These are phyloP conservation scores for Neurospora hispaniola DNA, from an alignment of 495 filamentous ascomycete genomes.

Conservation along the genomic window DNA sequence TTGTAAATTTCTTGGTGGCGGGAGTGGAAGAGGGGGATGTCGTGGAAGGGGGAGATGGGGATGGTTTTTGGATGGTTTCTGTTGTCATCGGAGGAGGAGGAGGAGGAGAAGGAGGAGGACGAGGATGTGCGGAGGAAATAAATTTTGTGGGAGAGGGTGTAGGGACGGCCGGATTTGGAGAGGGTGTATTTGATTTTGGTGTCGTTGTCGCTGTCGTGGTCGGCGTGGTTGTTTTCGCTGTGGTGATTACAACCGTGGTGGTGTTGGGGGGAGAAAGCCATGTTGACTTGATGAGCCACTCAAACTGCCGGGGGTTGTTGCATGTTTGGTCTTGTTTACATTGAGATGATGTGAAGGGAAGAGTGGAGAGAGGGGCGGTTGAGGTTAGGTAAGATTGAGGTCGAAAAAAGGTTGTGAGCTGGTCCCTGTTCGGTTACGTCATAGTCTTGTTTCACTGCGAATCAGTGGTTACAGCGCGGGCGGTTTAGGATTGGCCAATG, in stretches of 20 bases:
- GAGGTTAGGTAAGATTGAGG: background rate
- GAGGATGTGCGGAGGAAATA: background rate
- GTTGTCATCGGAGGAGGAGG: no score
- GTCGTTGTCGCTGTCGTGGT: background rate
- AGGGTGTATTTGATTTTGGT: background rate
- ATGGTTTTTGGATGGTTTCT: background rate
- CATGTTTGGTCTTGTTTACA: background rate
- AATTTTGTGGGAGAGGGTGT: background rate
- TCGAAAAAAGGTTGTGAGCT: background rate
- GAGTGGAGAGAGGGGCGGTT: background rate
- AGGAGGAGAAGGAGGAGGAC: no score
- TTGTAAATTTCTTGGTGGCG: slow-evolving; percentile 7
- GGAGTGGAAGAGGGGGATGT: background rate
- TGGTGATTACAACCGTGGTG: background rate
- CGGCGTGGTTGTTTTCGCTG: background rate
- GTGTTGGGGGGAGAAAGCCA: background rate
- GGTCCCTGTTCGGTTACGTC: background rate
- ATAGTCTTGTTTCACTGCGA: background rate
- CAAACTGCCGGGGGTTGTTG: background rate
- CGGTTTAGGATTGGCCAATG: background rate
- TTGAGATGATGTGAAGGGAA: background rate
- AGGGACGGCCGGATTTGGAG: background rate
- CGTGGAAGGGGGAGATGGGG: slow-evolving; percentile 5
- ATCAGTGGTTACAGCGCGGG: background rate
- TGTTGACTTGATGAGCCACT: background rate